Base-by-base conservation (phyloP, 1,139 yeast species). In the Dujonia santamariae region DNA sequence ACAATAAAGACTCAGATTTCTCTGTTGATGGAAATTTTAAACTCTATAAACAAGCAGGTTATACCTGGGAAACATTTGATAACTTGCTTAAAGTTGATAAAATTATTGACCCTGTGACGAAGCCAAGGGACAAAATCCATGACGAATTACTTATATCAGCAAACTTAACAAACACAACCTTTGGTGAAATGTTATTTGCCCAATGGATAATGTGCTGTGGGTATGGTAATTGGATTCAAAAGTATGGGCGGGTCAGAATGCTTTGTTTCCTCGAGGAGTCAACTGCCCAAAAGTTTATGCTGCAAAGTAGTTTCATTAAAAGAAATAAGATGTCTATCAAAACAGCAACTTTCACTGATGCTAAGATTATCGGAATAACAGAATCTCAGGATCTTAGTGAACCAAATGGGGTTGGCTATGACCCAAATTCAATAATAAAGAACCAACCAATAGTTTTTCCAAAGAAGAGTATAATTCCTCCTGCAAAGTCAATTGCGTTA, bases 191-290 rank as follows among this genome's bases (percentile, higher is more conserved):
- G 31, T 66, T 85, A 18, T 56, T 83, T 25, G 82, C 85, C 32
- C 96, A 87, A 59, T 85, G 90, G 79, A 56, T 85, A 21, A 72
- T 72, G 46, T 85, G 95, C 53, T 63, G 82, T 28, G 78, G 75
- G 1, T 72, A 81, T 51, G 67, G 73, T 33, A 85, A 84, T 48
- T 86, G 96, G 96, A 54, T 85, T 12, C 84, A 80, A 45, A 65
- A 67, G 43, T 84, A 72, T 52, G 96, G 96, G 0, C 66, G 84
- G 35, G 87, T 85, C 2, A 63, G 85, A 38, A 76, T 85, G 80
- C 58, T 86, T 13, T 50, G 84, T 21, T 72, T 85, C 72, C 64
- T 78, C 8, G 76, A 80, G 3, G 75, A 77, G 16, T 38, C 57
- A 1, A 72, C 85, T 0, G 90, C 90, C 1, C 61, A 58, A 39